Base-by-base conservation (phyloP, 768 basidiomycete species). In the Imleria badia region DNA sequence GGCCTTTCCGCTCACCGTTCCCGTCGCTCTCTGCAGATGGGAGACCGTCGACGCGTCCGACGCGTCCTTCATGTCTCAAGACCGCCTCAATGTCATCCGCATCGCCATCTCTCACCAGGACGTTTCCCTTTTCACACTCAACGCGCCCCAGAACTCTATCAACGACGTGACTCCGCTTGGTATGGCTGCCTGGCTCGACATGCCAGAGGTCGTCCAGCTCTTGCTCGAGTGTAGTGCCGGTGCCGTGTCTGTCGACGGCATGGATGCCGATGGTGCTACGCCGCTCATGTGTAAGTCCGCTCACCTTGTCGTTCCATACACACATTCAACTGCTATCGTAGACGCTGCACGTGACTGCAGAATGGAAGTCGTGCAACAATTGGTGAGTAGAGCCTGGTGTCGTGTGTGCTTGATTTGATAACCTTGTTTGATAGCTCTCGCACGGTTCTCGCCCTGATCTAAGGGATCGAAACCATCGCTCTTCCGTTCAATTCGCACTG, bases 281-380 rank as follows among this genome's bases (percentile, higher is more conserved):
- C 83, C 89, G 7, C 75, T 92, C 55, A 92, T 92, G 89, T 92
- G 89, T 92, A 76, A 73, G 85, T 76, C 23, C 29, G 45, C 51
- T 48, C 1, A 11, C 46, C 11, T 52, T 51, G 31, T 45, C 59
- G 50, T 42, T 44, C 39, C 20, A 8, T 23, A 17, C 22, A 17
- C 36, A 13, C 20, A 9, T 34, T 58, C 35, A 50, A 45, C 14
- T 15, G 9, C n/a, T 38, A 9, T 43, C 58, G 52, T 66, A 92
- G 89, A 91, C 71, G 88, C 89, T 30, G 81, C 87, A 43, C 83
- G 89, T 53, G 89, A 92, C 68, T 83, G 85, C 43, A 81, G 78
- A 60, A 66, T 84, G 39, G 78, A 84, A 49, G 85, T 90, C n/a
- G 86, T 85, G 9, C 77, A 81, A 57, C 72, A 77, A 58, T 73